These are phyloP conservation scores for Colletotrichum graminicola DNA, from an alignment of 2,329 filamentous ascomycete genomes.

Conservation along the genomic window DNA sequence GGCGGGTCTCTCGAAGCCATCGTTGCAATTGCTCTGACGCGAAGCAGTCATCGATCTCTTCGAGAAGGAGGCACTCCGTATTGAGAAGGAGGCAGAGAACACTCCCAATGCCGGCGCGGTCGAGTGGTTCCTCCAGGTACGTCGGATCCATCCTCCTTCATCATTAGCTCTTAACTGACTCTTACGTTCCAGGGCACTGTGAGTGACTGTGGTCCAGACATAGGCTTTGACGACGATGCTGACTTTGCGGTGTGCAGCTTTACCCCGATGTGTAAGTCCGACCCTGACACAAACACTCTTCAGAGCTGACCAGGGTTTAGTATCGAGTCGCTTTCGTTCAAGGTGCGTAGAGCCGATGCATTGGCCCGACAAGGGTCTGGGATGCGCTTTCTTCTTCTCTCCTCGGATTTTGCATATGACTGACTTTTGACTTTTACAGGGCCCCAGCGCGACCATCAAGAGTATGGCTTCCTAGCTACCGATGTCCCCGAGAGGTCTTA, in stretches of 20 bases:
- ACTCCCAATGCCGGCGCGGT: constrained; percentile 79
- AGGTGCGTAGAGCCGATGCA: background rate
- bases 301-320: background rate
- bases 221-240: background rate
- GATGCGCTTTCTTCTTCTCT: background rate
- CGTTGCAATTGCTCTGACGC: constrained; percentile 12
- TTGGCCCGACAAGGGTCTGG: background rate
- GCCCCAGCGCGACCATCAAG: constrained; percentile 60
- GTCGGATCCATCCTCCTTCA: background rate
- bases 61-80: constrained; percentile 71
- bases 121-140: constrained; percentile 83
- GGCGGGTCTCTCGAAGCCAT: background rate
- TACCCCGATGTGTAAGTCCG: constrained; percentile 44
- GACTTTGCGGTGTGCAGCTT: constrained; percentile 5
- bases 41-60: constrained; percentile 50
- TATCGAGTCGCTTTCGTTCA: constrained; percentile 19
- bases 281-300: too few relatives aligned
- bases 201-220: constrained; percentile 3
- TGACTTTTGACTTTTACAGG: background rate
- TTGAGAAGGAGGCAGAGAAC: constrained; percentile 77
- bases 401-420: background rate
- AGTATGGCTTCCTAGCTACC: constrained; percentile 41
- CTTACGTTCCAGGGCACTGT: constrained; percentile 62
- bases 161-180: background rate
- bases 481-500: background rate